phyloP scores from a whole-genome alignment of 2,329 filamentous ascomycete species.

The Trematosphaeria pertusa region DNA sequence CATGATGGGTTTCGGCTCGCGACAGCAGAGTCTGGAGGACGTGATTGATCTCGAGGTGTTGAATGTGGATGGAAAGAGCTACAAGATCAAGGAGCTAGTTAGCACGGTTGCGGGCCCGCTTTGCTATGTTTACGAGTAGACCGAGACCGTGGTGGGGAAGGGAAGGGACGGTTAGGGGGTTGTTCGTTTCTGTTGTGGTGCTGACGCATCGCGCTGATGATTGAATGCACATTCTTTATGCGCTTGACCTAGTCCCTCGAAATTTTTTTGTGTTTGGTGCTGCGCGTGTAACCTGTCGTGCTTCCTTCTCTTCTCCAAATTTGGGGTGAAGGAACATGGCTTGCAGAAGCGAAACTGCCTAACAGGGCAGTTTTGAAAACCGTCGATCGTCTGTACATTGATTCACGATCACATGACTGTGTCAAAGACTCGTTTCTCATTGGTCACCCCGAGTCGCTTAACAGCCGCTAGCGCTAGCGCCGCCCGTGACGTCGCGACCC shows the following conservation, averaged over 20 bases:
- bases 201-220: too few species aligned
- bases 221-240: too few species aligned
- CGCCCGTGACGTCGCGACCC: conserved; percentile 14
- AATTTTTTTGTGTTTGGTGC: too few species aligned
- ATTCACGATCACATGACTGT: too few species aligned
- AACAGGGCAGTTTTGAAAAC: not conserved
- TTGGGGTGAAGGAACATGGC: not conserved
- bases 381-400: not conserved
- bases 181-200: too few species aligned
- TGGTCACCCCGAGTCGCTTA: too few species aligned
- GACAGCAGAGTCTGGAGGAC: conserved; percentile 33
- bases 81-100: conserved; percentile 53
- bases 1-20: conserved; percentile 43
- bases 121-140: conserved; percentile 55
- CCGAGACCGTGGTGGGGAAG: too few species aligned
- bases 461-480: not conserved
- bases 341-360: not conserved
- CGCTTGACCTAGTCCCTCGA: too few species aligned
- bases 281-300: too few species aligned
- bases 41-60: conserved; percentile 50
- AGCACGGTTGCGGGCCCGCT: conserved; percentile 56
- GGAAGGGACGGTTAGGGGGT: too few species aligned
- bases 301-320: too few species aligned
- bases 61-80: conserved; percentile 40
- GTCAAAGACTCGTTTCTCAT: too few species aligned